Conservation (phyloP, 805 yeast species). For the Ogataea sp. region DNA sequence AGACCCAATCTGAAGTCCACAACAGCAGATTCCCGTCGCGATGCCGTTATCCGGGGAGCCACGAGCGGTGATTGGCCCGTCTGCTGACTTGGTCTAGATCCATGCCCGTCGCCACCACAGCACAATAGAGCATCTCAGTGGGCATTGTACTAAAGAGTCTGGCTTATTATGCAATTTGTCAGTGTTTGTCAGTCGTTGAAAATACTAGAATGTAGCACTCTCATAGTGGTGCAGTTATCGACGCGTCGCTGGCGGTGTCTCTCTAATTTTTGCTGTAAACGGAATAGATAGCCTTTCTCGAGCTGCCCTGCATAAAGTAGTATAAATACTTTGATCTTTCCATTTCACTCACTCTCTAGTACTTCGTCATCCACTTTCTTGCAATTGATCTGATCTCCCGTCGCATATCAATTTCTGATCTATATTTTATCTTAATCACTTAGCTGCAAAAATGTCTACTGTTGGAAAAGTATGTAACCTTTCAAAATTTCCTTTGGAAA, state of each 20-base stretch:
- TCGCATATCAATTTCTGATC: not conserved
- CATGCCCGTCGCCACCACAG: not conserved
- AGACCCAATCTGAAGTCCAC: no score
- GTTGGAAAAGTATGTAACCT: constrained; percentile 19
- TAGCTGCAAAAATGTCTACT: constrained; percentile 21
- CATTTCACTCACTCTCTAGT: no score
- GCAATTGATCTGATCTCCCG: not conserved
- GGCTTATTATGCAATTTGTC: no score
- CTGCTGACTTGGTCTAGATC: not conserved
- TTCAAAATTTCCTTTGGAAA: no score
- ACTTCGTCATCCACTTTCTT: not conserved
- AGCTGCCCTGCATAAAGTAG: no score
- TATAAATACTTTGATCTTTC: not conserved
- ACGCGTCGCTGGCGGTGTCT: not conserved
- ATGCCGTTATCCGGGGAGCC: no score
- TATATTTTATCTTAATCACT: not conserved
- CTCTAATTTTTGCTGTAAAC: not conserved
- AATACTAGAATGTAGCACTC: no score
- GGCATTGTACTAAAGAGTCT: no score
- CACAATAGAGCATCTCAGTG: no score
- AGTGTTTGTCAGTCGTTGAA: no score
- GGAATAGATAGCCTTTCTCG: not conserved
- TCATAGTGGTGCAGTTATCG: no score
- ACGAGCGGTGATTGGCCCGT: not conserved
- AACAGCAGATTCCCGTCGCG: no score